These are phyloP conservation scores for Sugiyamaella pinicola DNA, from an alignment of 1,139 yeast species.

Conservation along the genomic window DNA sequence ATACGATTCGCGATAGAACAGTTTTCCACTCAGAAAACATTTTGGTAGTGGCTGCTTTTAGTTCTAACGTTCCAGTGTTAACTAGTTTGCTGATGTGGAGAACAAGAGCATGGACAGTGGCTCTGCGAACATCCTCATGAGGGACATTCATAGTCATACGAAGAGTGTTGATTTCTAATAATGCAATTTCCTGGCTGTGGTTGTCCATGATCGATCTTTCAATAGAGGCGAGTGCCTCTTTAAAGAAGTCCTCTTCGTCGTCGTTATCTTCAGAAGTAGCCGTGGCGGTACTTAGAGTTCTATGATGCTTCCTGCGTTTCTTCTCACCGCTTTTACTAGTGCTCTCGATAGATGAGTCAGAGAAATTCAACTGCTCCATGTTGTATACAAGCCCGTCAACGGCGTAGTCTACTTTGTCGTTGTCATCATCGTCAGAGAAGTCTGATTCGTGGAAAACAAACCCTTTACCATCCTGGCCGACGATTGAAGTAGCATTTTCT, in stretches of 20 bases:
- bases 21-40: constrained; percentile 79
- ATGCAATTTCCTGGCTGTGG: constrained; percentile 91
- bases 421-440: constrained; percentile 49
- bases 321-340: constrained; percentile 24
- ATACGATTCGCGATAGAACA: constrained; percentile 65
- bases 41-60: constrained; percentile 73
- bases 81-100: constrained; percentile 70
- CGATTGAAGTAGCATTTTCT: constrained; percentile 39
- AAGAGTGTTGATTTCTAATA: constrained; percentile 86
- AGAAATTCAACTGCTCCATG: constrained; percentile 63
- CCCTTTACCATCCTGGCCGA: constrained; percentile 65
- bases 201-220: constrained; percentile 88
- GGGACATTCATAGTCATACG: constrained; percentile 97
- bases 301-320: constrained; percentile 27
- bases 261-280: constrained; percentile 49
- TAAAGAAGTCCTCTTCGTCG: constrained; percentile 81
- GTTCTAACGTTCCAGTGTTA: constrained; percentile 70
- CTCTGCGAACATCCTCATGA: constrained; percentile 86
- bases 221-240: constrained; percentile 92
- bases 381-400: constrained; percentile 52
- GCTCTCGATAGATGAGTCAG: constrained; percentile 70
- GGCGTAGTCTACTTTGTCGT: constrained; percentile 46
- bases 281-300: constrained; percentile 32
- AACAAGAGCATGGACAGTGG: constrained; percentile 74
- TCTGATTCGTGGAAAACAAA: constrained; percentile 54